Base-by-base conservation (phyloP, 176 grass and related monocot genomes). In the Ensete glaucum region DNA sequence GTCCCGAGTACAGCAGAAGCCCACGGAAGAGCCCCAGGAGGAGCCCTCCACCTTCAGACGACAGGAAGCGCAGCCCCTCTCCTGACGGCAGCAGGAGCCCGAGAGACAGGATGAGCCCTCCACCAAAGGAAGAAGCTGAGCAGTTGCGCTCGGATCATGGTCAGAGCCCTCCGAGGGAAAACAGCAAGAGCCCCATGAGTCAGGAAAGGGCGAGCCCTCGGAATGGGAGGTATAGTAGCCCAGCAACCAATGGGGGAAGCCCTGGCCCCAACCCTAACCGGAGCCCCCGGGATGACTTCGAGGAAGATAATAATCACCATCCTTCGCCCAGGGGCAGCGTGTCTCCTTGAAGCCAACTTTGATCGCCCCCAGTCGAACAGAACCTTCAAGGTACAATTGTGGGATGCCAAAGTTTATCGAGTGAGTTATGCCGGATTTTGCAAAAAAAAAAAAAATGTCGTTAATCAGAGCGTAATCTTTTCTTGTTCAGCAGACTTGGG, bases 1-100 rank as follows among this genome's bases (percentile, higher is more conserved):
- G 91, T 51, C 80, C 84, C 25, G 84, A 83, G 34, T 86, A 99
- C 76, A 94, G 95, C 88, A 89, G 80, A 79, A 99, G 91, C 4
- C 34, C 34, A 43, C 34, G 34, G 34, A 43, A 43, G 34, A 43
- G 34, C 84, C 89, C 93, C 0, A 88, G 81, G 79, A 76, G 73
- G 14, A 64, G 66, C 4, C 85, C 88, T 43, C 34, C 34, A 19
- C 84, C 74, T 25, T 52, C 75, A 12, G 93, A 89, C 76, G 75
- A 64, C 12, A 81, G 77, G 76, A 86, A 84, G 25, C 85, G 54
- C 34, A 89, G 94, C 78, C 74, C 52, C 23, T 87, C 88, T 16
- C 84, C 88, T 21, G 76, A 79, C 70, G 86, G 87, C 9, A 88
- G 85, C 7, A 70, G 73, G 73, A 98, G 94, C 25, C 89, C 89